phyloP scores from a whole-genome alignment of 2,329 filamentous ascomycete genomes.

The Corinectria fuckeliana region DNA sequence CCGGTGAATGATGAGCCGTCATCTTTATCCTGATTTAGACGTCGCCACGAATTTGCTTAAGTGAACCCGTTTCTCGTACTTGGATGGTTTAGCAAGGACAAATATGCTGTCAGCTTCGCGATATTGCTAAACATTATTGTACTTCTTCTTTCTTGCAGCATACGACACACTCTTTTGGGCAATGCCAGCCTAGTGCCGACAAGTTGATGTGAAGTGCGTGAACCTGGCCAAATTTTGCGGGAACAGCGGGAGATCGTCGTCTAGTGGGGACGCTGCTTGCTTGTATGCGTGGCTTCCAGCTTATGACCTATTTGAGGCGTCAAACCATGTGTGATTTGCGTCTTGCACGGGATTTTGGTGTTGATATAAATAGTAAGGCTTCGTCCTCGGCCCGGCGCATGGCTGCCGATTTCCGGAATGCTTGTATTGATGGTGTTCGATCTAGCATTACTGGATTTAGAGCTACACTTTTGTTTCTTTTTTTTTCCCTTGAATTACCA shows the following conservation, averaged over 20 bases:
- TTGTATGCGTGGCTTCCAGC: not conserved
- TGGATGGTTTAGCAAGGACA: too few relatives aligned
- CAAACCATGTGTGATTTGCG: not conserved
- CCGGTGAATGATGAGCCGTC: not conserved
- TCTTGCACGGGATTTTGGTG: not conserved
- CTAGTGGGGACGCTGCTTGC: not conserved
- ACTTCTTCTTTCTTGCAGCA: not conserved
- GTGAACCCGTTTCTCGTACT: not conserved
- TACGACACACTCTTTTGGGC: not conserved
- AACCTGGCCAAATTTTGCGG: not conserved
- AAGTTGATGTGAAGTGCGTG: not conserved
- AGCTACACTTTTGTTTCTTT: not conserved
- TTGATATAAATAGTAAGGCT: not conserved
- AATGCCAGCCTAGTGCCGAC: not conserved
- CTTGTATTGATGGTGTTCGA: not conserved
- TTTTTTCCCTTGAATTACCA: too few relatives aligned
- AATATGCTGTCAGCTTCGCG: too few relatives aligned
- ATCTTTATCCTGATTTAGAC: too few relatives aligned
- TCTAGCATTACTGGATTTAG: not conserved
- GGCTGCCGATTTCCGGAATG: too few relatives aligned
- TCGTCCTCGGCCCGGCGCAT: too few relatives aligned
- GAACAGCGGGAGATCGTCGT: not conserved
- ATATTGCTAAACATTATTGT: too few relatives aligned
- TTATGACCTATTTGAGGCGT: not conserved
- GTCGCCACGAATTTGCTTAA: not conserved